Percentiles rank a stretch among this genome's conserved stretches.
Evolutionary conservation across 345 rosid species (phyloP).

Genomic region (Moricandia moricandioides): DNA sequence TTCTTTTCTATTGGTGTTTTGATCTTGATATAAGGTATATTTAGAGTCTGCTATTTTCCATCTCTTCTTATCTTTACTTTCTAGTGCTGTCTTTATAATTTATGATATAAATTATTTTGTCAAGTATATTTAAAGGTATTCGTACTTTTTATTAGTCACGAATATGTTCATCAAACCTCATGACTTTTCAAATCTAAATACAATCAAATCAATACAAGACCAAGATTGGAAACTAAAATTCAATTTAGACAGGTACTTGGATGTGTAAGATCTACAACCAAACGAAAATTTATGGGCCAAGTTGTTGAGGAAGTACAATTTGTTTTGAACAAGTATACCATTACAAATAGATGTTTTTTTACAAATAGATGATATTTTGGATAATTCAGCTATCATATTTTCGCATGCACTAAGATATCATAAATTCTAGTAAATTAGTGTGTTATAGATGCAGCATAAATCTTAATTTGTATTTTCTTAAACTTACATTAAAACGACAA

Average conservation of each 20-base stretch:
- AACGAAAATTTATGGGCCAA: conserved; percentile 12
- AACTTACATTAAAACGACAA: neutral
- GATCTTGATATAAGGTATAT: neutral
- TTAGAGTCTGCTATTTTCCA: neutral
- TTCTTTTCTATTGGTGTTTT: neutral
- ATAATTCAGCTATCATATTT: neutral
- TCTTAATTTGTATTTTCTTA: neutral
- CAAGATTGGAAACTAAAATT: neutral
- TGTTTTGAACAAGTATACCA: conserved; percentile 13
- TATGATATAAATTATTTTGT: neutral
- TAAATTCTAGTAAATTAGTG: neutral
- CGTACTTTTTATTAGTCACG: neutral
- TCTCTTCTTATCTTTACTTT: neutral
- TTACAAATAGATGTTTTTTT: neutral
- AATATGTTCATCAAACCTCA: neutral
- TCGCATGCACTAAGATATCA: neutral
- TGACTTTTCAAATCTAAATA: neutral
- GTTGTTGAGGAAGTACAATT: neutral
- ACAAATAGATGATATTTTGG: neutral
- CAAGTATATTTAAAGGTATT: neutral
- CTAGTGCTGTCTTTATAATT: neutral
- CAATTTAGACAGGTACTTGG: conserved; percentile 1
- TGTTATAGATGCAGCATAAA: neutral
- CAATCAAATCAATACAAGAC: neutral
- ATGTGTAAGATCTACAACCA: conserved; percentile 17